Conservation (phyloP, 2,329 filamentous ascomycete genomes). For the Hysterium pulicare region DNA sequence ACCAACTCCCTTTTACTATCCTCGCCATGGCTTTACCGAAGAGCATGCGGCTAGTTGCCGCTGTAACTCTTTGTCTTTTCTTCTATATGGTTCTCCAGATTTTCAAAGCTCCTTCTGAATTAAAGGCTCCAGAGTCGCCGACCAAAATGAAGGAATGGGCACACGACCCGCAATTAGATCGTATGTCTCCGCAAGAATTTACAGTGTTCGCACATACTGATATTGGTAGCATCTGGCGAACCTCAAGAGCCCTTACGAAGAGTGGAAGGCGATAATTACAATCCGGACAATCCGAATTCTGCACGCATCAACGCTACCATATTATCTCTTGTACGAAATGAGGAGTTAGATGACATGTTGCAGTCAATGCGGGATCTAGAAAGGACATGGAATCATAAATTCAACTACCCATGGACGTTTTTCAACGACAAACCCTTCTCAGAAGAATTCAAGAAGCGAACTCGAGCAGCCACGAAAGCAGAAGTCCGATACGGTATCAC, state of each 20-base stretch:
- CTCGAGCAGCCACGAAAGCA: constrained; percentile 78
- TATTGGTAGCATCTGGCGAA: constrained; percentile 68
- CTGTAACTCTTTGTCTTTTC: constrained; percentile 68
- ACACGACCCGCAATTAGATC: constrained; percentile 80
- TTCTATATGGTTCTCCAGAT: constrained; percentile 76
- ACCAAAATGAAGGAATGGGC: constrained; percentile 59
- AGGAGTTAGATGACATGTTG: constrained; percentile 79
- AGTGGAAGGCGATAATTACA: constrained; percentile 69
- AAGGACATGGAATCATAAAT: constrained; percentile 94
- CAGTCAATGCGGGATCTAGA: constrained; percentile 89
- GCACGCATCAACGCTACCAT: constrained; percentile 91
- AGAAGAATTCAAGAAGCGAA: constrained; percentile 86
- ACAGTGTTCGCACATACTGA: constrained; percentile 7
- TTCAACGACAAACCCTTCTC: constrained; percentile 95
- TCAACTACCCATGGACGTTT: constrained; percentile 99
- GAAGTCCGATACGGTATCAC: constrained; percentile 74
- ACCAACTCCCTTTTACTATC: constrained; percentile 1
- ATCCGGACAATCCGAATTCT: constrained; percentile 68
- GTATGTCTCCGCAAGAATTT: constrained; percentile 51
- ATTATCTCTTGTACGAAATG: constrained; percentile 86
- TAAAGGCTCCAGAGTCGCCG: constrained; percentile 33
- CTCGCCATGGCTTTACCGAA: constrained; percentile 75
- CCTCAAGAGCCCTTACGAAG: constrained; percentile 73
- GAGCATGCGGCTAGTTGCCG: constrained; percentile 75
- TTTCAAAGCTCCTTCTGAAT: constrained; percentile 54